phyloP scores from a whole-genome alignment of 805 yeast genomes.

The Candida ponderosae region DNA sequence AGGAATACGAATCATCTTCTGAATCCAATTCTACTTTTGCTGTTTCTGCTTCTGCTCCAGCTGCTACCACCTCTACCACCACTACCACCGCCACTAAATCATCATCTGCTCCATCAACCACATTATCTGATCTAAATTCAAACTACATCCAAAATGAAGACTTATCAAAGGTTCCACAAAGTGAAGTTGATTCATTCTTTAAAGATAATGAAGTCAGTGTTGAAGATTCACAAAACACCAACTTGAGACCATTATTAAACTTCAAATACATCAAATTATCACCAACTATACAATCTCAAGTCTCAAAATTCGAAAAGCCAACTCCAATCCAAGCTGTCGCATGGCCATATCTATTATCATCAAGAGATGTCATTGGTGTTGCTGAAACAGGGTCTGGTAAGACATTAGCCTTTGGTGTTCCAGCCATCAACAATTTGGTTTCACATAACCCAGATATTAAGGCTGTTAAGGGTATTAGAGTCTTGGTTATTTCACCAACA shows the following conservation, averaged over 20 bases:
- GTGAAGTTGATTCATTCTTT: slow-evolving; percentile 56
- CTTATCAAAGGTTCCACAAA: slow-evolving; percentile 34
- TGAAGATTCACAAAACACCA: slow-evolving; percentile 52
- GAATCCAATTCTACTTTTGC: not conserved
- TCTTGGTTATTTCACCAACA: slow-evolving; percentile 89
- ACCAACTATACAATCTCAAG: slow-evolving; percentile 46
- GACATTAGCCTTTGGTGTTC: slow-evolving; percentile 95
- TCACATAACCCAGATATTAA: slow-evolving; percentile 13
- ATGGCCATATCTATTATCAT: slow-evolving; percentile 82
- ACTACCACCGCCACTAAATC: slow-evolving; percentile 8
- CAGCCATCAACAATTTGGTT: slow-evolving; percentile 73
- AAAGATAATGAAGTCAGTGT: slow-evolving; percentile 69
- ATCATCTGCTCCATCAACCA: slow-evolving; percentile 2
- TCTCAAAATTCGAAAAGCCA: slow-evolving; percentile 76
- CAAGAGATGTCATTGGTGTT: slow-evolving; percentile 88
- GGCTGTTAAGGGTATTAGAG: slow-evolving; percentile 47
- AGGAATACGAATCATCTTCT: too few species aligned
- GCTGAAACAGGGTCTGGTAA: slow-evolving; percentile 99
- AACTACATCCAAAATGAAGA: slow-evolving; percentile 32
- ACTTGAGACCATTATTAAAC: slow-evolving; percentile 59
- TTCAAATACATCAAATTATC: slow-evolving; percentile 57
- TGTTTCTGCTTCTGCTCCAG: slow-evolving; percentile 3
- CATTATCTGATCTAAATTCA: slow-evolving; percentile 5
- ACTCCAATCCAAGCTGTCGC: slow-evolving; percentile 93
- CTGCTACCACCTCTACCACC: slow-evolving; percentile 17